Conservation (phyloP, 805 yeast species). For the Pichia gijzeniarum region DNA sequence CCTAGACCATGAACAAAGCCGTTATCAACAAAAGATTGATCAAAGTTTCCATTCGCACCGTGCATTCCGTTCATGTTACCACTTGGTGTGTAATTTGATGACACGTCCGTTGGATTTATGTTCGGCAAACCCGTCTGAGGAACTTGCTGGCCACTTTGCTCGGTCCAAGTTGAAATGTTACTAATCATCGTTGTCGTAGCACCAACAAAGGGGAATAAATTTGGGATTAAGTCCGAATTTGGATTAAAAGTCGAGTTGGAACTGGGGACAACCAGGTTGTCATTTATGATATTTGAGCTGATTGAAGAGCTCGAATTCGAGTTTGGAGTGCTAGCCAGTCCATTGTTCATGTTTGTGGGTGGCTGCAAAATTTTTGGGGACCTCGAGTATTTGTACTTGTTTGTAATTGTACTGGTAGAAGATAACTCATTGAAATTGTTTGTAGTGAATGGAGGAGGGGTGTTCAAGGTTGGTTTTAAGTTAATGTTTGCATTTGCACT, state of each 20-base stretch:
- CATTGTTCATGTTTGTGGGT: not conserved
- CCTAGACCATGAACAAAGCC: too few relatives aligned
- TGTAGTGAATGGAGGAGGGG: not conserved
- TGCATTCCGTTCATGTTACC: too few relatives aligned
- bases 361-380: not conserved
- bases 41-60: not conserved
- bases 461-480: not conserved
- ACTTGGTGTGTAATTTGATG: too few relatives aligned
- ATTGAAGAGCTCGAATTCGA: not conserved
- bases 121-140: slow-evolving; percentile 31
- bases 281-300: not conserved
- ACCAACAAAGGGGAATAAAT: slow-evolving; percentile 33
- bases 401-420: slow-evolving; percentile 3
- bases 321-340: not conserved
- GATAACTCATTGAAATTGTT: slow-evolving; percentile 1
- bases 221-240: slow-evolving; percentile 17
- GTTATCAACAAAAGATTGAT: not conserved
- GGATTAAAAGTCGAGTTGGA: not conserved
- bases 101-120: slow-evolving; percentile 8
- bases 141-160: slow-evolving; percentile 37
- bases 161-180: slow-evolving; percentile 57
- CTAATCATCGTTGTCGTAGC: slow-evolving; percentile 55
- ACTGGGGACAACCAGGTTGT: slow-evolving; percentile 17
- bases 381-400: not conserved
- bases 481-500: too few relatives aligned